Evolutionary conservation across 2,329 filamentous ascomycete species (phyloP).

Genomic region (Clathrospora elynae): DNA sequence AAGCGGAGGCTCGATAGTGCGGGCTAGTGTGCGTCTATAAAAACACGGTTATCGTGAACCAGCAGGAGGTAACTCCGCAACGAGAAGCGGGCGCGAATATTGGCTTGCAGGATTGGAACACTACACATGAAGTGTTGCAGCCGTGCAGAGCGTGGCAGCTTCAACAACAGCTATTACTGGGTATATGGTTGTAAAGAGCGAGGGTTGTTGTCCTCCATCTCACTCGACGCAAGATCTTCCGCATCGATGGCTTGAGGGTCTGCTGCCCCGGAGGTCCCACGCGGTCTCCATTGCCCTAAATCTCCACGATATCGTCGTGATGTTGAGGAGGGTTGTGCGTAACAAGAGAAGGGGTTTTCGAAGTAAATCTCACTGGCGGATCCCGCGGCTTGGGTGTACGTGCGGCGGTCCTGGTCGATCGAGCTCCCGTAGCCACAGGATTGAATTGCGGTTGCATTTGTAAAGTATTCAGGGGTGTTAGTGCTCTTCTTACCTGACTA

Average conservation of each 20-base stretch:
- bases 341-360: slow-evolving; percentile 8
- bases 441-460: background rate
- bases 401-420: slow-evolving; percentile 4
- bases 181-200: slow-evolving; percentile 3
- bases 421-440: slow-evolving; percentile 4
- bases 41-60: slow-evolving; percentile 26
- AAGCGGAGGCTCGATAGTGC: slow-evolving; percentile 16
- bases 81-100: slow-evolving; percentile 19
- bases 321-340: slow-evolving; percentile 9
- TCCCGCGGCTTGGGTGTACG: slow-evolving; percentile 12
- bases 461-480: background rate
- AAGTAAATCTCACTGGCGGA: slow-evolving; percentile 8
- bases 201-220: slow-evolving; percentile 2
- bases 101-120: slow-evolving; percentile 18
- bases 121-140: slow-evolving; percentile 18
- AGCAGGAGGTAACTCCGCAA: slow-evolving; percentile 11
- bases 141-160: slow-evolving; percentile 15
- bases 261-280: slow-evolving; percentile 3
- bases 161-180: slow-evolving; percentile 10
- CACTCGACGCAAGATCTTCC: no score
- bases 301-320: slow-evolving; percentile 2
- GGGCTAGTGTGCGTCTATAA: slow-evolving; percentile 13
- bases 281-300: slow-evolving; percentile 5
- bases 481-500: background rate
- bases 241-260: slow-evolving; percentile 3